Conservation (phyloP, 2,329 filamentous ascomycete genomes). For the Colletotrichum gigasporum region DNA sequence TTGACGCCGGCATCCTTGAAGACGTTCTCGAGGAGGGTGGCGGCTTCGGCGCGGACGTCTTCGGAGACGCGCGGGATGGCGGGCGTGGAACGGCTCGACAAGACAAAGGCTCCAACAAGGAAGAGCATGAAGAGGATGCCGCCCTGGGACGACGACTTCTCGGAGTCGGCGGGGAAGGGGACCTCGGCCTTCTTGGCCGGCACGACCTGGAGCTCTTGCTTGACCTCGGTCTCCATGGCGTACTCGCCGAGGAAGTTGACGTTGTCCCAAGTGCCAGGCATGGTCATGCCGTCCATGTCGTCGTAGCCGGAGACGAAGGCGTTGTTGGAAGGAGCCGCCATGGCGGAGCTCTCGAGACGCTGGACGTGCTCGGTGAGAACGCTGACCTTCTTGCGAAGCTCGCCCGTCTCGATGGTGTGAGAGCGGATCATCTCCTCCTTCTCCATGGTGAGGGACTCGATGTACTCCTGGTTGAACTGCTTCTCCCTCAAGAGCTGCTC, state of each 20-base stretch:
- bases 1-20: conserved; percentile 80
- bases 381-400: conserved; percentile 91
- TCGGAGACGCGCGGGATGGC: conserved; percentile 82
- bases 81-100: conserved; percentile 81
- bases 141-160: conserved; percentile 78
- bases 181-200: conserved; percentile 63
- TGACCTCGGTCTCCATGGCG: conserved; percentile 68
- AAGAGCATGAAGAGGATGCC: conserved; percentile 93
- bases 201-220: conserved; percentile 66
- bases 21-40: conserved; percentile 80
- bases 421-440: conserved; percentile 90
- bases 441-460: conserved; percentile 81
- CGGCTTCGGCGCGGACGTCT: conserved; percentile 81
- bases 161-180: conserved; percentile 56
- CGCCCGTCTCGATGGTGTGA: conserved; percentile 90
- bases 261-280: conserved; percentile 85
- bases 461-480: conserved; percentile 77
- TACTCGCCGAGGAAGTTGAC: conserved; percentile 82
- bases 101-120: conserved; percentile 94
- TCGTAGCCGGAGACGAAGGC: conserved; percentile 77
- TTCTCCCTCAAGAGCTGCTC: conserved; percentile 78
- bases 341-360: conserved; percentile 72
- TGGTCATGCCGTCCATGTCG: conserved; percentile 85
- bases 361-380: conserved; percentile 79
- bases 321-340: conserved; percentile 55